Base-by-base conservation (phyloP, 176 grass and related monocot genomes). In the Aegilops longissima region DNA sequence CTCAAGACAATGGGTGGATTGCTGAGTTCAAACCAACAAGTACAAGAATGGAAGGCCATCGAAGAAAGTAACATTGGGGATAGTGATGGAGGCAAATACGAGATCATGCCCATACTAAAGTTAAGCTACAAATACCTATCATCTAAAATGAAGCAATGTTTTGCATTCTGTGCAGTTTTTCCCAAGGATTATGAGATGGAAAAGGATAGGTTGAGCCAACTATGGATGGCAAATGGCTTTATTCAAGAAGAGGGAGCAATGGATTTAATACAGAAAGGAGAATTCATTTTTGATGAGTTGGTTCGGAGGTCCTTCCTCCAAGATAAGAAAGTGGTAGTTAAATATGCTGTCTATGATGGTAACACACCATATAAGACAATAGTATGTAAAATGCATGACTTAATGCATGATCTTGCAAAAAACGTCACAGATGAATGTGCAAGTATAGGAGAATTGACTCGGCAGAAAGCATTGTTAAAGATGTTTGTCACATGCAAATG, bases 351-450 rank as follows among this genome's bases (percentile, higher is more conserved):
- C 35, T 80, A 33, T 33, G 31, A 0, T 3, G 3, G 3, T 33
- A 3, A 3, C 31, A 2, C 2, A 33, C 0, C 2, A 33, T 33
- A 33, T 3, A 3, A 33, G 31, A 33, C 31, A 33, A 3, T 33
- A 33, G 31, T 33, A 33, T 33, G 85, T 72, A 81, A 81, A 20
- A 81, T 87, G 76, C 77, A 86, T 64, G 66, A 80, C 8, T 80
- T 80, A 31, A 65, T 87, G 85, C 85, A 87, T 39, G 85, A 87
- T 40, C 13, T 87, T 12, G 78, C 85, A 42, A 79, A 70, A 40
- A 6, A 42, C 44, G 23, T 79, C 0, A 18, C 76, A 1, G 14
- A 79, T 16, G 64, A 86, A 67, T 86, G 47, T 61, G 16, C 47
- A n/a, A 31, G 9, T 79, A 2, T 35, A 16, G 5, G 44, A 61